Conservation (phyloP, 2,329 filamentous ascomycete species). For the Blumeria hordei region DNA sequence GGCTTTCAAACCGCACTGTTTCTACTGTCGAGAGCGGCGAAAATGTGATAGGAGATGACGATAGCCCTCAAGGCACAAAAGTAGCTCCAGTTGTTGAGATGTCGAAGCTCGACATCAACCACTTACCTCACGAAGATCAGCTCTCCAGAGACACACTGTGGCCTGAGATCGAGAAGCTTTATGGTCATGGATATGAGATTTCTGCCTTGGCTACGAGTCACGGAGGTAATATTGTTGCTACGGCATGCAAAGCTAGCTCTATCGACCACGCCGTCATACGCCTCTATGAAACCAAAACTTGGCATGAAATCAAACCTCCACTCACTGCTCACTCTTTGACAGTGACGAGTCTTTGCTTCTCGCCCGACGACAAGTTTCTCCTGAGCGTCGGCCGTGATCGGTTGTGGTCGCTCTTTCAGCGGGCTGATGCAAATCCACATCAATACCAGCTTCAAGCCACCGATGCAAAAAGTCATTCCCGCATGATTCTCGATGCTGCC, state of each 20-base stretch:
- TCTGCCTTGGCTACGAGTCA: conserved; percentile 61
- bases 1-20: conserved; percentile 86
- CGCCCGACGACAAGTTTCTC: conserved; percentile 44
- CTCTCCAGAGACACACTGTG: conserved; percentile 77
- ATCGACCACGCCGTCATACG: conserved; percentile 87
- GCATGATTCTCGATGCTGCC: conserved; percentile 77
- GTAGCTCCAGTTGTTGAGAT: conserved; percentile 29
- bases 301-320: conserved; percentile 70
- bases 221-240: conserved; percentile 56
- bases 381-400: conserved; percentile 80
- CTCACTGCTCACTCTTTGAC: conserved; percentile 72
- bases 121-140: conserved; percentile 73
- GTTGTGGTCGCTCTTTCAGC: conserved; percentile 66
- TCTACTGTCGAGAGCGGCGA: conserved; percentile 22
- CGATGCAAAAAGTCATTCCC: conserved; percentile 65
- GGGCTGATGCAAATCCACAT: conserved; percentile 17
- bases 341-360: conserved; percentile 62
- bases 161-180: conserved; percentile 91
- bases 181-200: conserved; percentile 94
- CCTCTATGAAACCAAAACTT: conserved; percentile 63
- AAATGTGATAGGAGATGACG: not conserved
- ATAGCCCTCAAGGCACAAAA: conserved; percentile 9
- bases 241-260: conserved; percentile 78
- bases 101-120: conserved; percentile 37
- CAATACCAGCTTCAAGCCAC: conserved; percentile 33